These are phyloP conservation scores for Asparagopsis taxiformis DNA, from an alignment of 31 red algal genomes.

Conservation along the genomic window DNA sequence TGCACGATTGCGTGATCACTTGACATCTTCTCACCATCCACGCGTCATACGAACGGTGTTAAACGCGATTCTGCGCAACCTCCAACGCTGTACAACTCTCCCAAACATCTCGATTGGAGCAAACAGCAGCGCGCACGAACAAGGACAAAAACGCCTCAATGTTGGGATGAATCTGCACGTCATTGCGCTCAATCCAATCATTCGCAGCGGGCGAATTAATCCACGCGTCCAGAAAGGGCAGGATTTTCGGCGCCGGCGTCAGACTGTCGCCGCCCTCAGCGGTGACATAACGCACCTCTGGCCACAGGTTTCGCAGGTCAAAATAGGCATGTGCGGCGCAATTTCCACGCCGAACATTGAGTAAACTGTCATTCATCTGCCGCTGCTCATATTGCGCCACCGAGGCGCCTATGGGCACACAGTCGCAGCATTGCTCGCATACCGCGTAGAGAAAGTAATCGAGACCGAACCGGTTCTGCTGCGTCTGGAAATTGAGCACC, in stretches of 20 bases:
- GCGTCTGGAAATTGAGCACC: not conserved
- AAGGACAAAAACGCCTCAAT: constrained; percentile 8
- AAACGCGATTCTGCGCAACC: constrained; percentile 12
- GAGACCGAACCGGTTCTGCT: not conserved
- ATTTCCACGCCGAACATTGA: not conserved
- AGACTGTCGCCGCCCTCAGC: not conserved
- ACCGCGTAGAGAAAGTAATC: constrained; percentile 27
- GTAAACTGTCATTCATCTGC: not conserved
- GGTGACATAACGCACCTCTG: constrained; percentile 1
- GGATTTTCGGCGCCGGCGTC: not conserved
- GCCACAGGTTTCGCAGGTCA: constrained; percentile 12
- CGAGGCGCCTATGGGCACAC: not conserved
- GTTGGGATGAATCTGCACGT: constrained; percentile 4
- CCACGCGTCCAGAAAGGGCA: not conserved
- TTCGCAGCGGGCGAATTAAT: not conserved
- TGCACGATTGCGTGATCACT: no score
- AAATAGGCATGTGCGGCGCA: constrained; percentile 2
- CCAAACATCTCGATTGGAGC: not conserved
- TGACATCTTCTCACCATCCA: no score
- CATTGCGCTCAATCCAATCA: not conserved
- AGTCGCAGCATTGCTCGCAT: no score
- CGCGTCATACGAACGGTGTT: not conserved
- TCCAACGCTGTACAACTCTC: constrained; percentile 13
- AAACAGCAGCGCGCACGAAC: constrained; percentile 1
- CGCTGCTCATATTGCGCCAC: constrained; percentile 1